Base-by-base conservation (phyloP, 2,329 filamentous ascomycete genomes). In the Myrmaecium sp. region DNA sequence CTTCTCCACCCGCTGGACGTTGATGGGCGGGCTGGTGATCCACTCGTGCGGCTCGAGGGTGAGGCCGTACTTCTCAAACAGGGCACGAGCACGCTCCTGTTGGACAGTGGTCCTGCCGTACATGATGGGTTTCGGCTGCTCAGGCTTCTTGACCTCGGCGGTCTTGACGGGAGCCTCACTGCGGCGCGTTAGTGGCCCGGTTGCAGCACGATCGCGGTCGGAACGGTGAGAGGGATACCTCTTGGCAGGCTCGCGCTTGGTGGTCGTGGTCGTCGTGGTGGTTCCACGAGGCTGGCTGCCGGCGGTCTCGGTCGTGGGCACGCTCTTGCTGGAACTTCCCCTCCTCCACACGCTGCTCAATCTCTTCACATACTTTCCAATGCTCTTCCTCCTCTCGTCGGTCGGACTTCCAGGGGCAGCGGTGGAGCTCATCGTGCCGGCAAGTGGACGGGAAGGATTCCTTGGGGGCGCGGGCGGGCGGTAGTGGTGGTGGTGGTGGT, bases 1-100 rank as follows among this genome's bases (percentile, higher is more conserved):
- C 57, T 79, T 82, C 48, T 81, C 72, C 29, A 79, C 65, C 22
- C 76, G 72, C 30, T 57, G 47, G 6, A 52, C 46, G 23, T 38
- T 38, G 17, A 44, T 40, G 15, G 41, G 36, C 6, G 42, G 31
- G 8, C 41, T 29, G n/a, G 37, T 26, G 15, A 51, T 44, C 44
- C 44, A 52, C 19, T 51, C 48, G 25, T 50, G 49, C 5, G 51
- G 42, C 23, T 54, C 49, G 17, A 54, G 49, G 2, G 47, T 45
- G 30, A 58, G 40, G 14, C 54, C 53, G 25, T 58, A 55, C 28
- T 53, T 55, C 23, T 47, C 49, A 30, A 58, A 58, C 5, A 59
- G 44, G 3, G 43, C 42, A 23, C 45, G 48, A 18, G 51, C 51
- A 23, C 50, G 43, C 30, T 54, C 48, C 28, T 51, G 46, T 35